Base-by-base conservation (phyloP, 306 rosid species). In the Glycyrrhiza uralensis region DNA sequence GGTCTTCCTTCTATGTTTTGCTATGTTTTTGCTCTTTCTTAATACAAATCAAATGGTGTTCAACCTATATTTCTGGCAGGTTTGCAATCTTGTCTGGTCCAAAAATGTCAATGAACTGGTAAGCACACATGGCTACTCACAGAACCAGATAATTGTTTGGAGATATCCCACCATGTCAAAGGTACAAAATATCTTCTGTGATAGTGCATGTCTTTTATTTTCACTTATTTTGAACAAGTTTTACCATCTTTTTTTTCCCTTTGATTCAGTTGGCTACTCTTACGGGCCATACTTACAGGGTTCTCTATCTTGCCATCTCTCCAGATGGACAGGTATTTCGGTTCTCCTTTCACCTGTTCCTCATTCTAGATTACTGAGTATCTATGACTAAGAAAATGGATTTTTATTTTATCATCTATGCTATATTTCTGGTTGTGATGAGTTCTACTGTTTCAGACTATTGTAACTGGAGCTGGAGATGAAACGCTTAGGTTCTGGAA, bases 391-490 rank as follows among this genome's bases (percentile, higher is more conserved):
- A 23, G 57, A 39, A 68, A 26, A 19, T 65, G 2, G 23, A 45
- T 60, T 59, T 64, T 57, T 74, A 69, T 7, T 49, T 29, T 52
- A 45, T 57, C 44, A 14, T 60, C 11, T 17, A 62, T 45, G 44
- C 68, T 65, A 11, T 69, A 74, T 36, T 23, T 19, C 68, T 81
- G 24, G 12, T 41, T 51, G 33, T 46, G 65, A 46, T 50, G 66
- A 41, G 33, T 26, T 58, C 8, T 39, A 18, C 72, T 78, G 76
- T 79, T 84, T 80, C 90, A 95, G 99, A 95, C 96, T 42, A 89
- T 95, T 76, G 99, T 95, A 69, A 95, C 99, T 1, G 99, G 99
- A 73, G 99, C 97, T n/a, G 99, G 99, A 69, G 99, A 95, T 72
- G 99, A 95, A 81, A 95, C 99, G 11, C 97, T 91, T 15, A 86